These are phyloP conservation scores for Metarhizium humberi DNA, from an alignment of 2,329 filamentous ascomycete species.

Conservation along the genomic window DNA sequence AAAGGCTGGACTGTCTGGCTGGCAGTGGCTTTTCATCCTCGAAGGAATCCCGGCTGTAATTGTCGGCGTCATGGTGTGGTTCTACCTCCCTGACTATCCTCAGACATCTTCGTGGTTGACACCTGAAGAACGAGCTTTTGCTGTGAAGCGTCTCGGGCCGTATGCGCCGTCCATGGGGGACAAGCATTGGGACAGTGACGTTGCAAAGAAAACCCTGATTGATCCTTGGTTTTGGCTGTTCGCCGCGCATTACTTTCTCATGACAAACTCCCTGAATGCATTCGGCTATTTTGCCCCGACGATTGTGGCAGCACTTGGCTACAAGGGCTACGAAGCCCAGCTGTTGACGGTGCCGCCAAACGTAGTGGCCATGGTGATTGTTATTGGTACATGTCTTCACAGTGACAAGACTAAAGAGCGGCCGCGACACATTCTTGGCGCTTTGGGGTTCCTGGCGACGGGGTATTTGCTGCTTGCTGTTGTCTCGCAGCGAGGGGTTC, in stretches of 20 bases:
- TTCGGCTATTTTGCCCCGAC: slow-evolving; percentile 26
- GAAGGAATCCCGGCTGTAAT: slow-evolving; percentile 23
- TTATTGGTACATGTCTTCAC: slow-evolving; percentile 21
- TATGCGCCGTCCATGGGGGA: slow-evolving; percentile 23
- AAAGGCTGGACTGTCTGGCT: slow-evolving; percentile 38
- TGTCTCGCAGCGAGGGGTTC: slow-evolving; percentile 18
- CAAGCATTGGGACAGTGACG: slow-evolving; percentile 23
- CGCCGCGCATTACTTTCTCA: slow-evolving; percentile 20
- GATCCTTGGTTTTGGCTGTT: slow-evolving; percentile 26
- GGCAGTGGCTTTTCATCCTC: slow-evolving; percentile 54
- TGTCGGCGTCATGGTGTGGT: slow-evolving; percentile 21
- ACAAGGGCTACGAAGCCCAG: slow-evolving; percentile 22
- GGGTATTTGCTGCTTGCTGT: slow-evolving; percentile 22
- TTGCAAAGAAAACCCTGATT: slow-evolving; percentile 20
- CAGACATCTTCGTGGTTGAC: slow-evolving; percentile 24
- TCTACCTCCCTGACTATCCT: slow-evolving; percentile 23
- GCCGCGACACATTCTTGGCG: slow-evolving; percentile 21
- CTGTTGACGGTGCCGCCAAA: slow-evolving; percentile 27
- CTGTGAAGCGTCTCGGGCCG: slow-evolving; percentile 24
- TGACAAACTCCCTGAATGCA: slow-evolving; percentile 25
- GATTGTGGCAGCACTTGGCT: slow-evolving; percentile 25
- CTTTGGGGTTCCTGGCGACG: slow-evolving; percentile 16
- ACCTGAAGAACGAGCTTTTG: slow-evolving; percentile 22
- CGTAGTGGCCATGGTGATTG: slow-evolving; percentile 24
- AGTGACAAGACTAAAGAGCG: slow-evolving; percentile 22